A percentile compares a stretch with the other conserved stretches of the same genome.
These are phyloP conservation scores for Hymenochaete sp. DNA, from an alignment of 1,284 basidiomycete species.

Conservation along the genomic window DNA sequence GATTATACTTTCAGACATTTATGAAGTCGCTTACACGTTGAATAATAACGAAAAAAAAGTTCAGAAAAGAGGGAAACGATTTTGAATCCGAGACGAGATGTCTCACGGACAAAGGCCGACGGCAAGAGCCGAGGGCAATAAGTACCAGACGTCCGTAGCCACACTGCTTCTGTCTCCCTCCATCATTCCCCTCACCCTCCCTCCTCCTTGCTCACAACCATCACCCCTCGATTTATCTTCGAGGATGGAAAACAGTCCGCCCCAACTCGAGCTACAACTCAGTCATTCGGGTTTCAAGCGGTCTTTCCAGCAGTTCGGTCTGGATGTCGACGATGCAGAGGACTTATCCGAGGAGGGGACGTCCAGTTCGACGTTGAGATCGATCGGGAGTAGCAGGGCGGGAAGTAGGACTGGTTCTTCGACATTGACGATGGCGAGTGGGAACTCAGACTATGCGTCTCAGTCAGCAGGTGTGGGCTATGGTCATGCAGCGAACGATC, in stretches of 20 bases:
- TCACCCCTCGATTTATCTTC: neutral
- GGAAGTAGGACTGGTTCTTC: conserved; percentile 5
- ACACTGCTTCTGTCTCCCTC: conserved; percentile 7
- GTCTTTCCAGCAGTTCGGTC: conserved; percentile 17
- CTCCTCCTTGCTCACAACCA: neutral
- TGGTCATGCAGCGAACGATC: conserved; percentile 12
- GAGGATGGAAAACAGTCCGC: conserved; percentile 13
- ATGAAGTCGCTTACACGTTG: too few relatives aligned
- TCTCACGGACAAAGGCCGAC: neutral
- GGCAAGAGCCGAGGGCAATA: conserved; percentile 8
- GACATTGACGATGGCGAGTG: neutral
- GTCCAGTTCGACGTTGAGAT: too few relatives aligned
- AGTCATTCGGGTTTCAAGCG: conserved; percentile 15
- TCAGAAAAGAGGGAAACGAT: neutral
- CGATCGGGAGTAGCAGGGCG: neutral
- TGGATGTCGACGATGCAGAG: conserved; percentile 17
- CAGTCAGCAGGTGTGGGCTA: conserved; percentile 1
- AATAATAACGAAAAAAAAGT: too few relatives aligned
- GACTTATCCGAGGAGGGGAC: too few relatives aligned
- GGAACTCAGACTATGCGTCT: conserved; percentile 9
- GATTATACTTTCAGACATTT: too few relatives aligned
- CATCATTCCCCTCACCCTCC: conserved; percentile 1
- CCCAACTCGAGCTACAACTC: conserved; percentile 15
- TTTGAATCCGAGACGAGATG: neutral
- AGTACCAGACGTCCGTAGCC: conserved; percentile 4